A percentile compares a stretch with the other conserved stretches of the same genome.
Evolutionary conservation across 2,329 filamentous ascomycete species (phyloP).

Genomic region (Aspergillus sp.): DNA sequence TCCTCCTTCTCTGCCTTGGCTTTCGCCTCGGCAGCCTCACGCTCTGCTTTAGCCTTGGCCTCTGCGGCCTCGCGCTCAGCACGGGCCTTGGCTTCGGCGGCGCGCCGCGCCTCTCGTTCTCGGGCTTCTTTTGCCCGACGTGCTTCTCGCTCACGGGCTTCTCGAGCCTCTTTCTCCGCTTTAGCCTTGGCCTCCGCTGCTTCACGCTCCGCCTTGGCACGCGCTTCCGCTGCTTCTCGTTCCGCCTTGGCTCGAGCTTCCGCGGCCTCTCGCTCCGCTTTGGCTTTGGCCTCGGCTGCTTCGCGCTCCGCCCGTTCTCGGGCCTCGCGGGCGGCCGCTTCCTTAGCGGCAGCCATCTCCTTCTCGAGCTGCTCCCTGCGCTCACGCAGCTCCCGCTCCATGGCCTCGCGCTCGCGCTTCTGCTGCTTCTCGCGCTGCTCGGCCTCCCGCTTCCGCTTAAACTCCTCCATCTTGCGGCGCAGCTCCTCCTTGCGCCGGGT

Average conservation of each 20-base stretch:
- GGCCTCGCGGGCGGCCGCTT: constrained; percentile 25
- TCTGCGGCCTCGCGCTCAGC: constrained; percentile 24
- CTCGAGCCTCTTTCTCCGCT: constrained; percentile 20
- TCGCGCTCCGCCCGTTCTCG: constrained; percentile 37
- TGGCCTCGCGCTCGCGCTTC: constrained; percentile 42
- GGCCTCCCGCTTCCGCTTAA: constrained; percentile 39
- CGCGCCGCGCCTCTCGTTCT: constrained; percentile 20
- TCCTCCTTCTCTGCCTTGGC: constrained; percentile 38
- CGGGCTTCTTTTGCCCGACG: constrained; percentile 23
- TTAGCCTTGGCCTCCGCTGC: constrained; percentile 25
- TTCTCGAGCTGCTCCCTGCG: constrained; percentile 43
- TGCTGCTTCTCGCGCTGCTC: constrained; percentile 41
- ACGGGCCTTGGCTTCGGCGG: constrained; percentile 24
- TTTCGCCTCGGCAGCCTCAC: constrained; percentile 38
- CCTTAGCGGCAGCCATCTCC: constrained; percentile 37
- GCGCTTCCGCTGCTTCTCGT: constrained; percentile 25
- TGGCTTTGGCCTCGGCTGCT: constrained; percentile 36
- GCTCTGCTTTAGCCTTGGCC: constrained; percentile 37
- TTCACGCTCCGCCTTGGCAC: constrained; percentile 20
- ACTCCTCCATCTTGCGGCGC: constrained; percentile 41
- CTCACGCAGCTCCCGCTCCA: constrained; percentile 43
- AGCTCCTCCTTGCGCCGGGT: constrained; percentile 40
- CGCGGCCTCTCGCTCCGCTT: constrained; percentile 35
- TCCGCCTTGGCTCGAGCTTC: constrained; percentile 27
- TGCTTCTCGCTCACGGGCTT: not conserved